Conservation (phyloP, 2,329 filamentous ascomycete species). For the Cladobotryum mycophilum region DNA sequence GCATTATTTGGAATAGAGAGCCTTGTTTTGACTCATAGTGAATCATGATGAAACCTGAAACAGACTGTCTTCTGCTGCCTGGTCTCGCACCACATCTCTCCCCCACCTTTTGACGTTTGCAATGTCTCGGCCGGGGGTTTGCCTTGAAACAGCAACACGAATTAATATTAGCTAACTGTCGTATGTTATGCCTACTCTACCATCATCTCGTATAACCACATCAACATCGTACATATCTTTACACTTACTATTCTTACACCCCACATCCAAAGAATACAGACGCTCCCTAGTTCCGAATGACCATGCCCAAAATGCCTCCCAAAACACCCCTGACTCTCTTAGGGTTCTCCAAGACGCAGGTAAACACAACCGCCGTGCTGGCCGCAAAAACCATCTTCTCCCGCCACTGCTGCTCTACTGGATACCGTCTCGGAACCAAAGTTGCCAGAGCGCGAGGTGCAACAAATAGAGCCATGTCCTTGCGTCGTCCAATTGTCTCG, state of each 20-base stretch:
- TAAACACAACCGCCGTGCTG: slow-evolving; percentile 65
- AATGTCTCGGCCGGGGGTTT: no score
- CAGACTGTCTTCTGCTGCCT: no score
- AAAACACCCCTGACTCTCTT: slow-evolving; percentile 61
- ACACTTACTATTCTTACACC: no score
- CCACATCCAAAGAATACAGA: no score
- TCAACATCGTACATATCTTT: no score
- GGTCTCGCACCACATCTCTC: no score
- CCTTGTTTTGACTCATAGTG: not conserved
- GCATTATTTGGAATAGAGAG: not conserved
- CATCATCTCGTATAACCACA: no score
- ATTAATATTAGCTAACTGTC: no score
- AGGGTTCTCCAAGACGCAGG: slow-evolving; percentile 57
- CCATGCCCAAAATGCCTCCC: slow-evolving; percentile 51
- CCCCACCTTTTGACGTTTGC: no score
- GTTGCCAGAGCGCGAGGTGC: slow-evolving; percentile 71
- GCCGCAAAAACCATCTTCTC: slow-evolving; percentile 61
- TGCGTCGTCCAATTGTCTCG: slow-evolving; percentile 58
- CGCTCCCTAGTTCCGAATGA: slow-evolving; percentile 30
- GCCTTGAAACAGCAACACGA: no score
- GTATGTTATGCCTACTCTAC: no score
- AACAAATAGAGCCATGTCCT: slow-evolving; percentile 76
- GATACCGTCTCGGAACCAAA: slow-evolving; percentile 65
- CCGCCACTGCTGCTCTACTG: slow-evolving; percentile 54
- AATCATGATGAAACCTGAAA: not conserved